Base-by-base conservation (phyloP, 768 basidiomycete genomes). In the Termitomyces sp. region DNA sequence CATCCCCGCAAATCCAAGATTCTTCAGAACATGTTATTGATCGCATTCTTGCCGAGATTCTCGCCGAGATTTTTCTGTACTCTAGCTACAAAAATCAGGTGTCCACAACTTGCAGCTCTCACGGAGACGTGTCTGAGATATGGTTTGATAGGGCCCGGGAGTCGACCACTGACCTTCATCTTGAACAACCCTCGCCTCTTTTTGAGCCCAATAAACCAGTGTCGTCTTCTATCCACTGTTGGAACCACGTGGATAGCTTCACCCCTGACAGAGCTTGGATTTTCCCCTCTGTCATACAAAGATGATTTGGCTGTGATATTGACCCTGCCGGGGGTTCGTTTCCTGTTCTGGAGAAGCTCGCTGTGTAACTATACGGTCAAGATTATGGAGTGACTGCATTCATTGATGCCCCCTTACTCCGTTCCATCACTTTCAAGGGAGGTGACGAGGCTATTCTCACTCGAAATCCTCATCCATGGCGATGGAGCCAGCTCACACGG, bases 271-370 rank as follows among this genome's bases (percentile, higher is more conserved):
- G n/a, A 41, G 19, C 40, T 41, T 41, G 5, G 10, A 8, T 41
- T 41, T 7, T 41, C 8, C 0, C 2, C 8, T 19, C 1, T 1
- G 9, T 8, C 0, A 7, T 21, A 0, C 1, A 21, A 41, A 10
- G 9, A 21, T 41, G 19, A 10, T 8, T 4, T 41, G 9, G 7
- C 40, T 9, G 10, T 0, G 19, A 41, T 19, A 12, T 21, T 41
- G 9, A 21, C 7, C 1, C 40, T 41, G 40, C 19, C 19, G 9
- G 40, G 7, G 19, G 21, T 19, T 21, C 40, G 21, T 41, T 21
- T 9, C 40, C 40, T 19, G 40, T 11, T 19, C 3, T 21, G 40
- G 8, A 41, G 8, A 17, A 38, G 37, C 17, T 38, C 5, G 7
- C 6, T 17, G 5, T 38, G 37, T 3, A n/a, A 38, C 28, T 28